Percentiles rank a stretch among this genome's conserved stretches.
Conservation (phyloP, 164 flowering plant genomes). For the Amborella trichopoda region DNA sequence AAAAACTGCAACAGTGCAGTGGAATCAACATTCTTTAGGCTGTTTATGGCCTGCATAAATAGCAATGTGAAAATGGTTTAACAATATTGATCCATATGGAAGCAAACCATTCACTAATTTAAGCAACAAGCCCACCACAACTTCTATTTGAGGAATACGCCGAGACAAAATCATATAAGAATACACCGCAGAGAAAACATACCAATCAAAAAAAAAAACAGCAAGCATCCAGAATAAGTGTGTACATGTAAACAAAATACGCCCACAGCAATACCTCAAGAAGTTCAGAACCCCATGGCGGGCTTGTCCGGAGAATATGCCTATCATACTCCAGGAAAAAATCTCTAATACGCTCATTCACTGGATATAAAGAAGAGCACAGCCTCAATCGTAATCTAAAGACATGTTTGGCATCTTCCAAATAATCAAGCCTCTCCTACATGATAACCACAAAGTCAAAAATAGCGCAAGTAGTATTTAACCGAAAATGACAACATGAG, state of each 20-base stretch:
- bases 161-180: too few relatives aligned
- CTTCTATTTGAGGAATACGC: too few relatives aligned
- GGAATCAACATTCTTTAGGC: conserved; percentile 96
- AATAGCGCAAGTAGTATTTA: background rate
- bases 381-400: conserved; percentile 70
- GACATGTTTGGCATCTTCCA: conserved; percentile 86
- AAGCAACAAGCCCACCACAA: too few relatives aligned
- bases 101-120: too few relatives aligned
- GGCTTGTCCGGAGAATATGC: conserved; percentile 91
- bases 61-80: background rate
- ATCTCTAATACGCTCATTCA: conserved; percentile 91
- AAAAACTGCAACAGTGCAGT: conserved; percentile 91
- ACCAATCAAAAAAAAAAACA: too few relatives aligned
- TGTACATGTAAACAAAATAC: too few relatives aligned
- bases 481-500: background rate
- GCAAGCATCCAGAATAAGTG: too few relatives aligned
- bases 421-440: conserved; percentile 87
- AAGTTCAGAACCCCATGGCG: conserved; percentile 99
- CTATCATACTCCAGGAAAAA: conserved; percentile 95
- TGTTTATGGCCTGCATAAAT: conserved; percentile 83
- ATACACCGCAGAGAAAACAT: too few relatives aligned
- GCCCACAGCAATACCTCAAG: conserved; percentile 55
- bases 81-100: too few relatives aligned
- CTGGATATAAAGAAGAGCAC: conserved; percentile 82
- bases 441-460: conserved; percentile 1